A percentile compares a stretch with the other conserved stretches of the same genome.
Evolutionary conservation across 768 basidiomycete genomes (phyloP).

Genomic region (Serendipita sp.): DNA sequence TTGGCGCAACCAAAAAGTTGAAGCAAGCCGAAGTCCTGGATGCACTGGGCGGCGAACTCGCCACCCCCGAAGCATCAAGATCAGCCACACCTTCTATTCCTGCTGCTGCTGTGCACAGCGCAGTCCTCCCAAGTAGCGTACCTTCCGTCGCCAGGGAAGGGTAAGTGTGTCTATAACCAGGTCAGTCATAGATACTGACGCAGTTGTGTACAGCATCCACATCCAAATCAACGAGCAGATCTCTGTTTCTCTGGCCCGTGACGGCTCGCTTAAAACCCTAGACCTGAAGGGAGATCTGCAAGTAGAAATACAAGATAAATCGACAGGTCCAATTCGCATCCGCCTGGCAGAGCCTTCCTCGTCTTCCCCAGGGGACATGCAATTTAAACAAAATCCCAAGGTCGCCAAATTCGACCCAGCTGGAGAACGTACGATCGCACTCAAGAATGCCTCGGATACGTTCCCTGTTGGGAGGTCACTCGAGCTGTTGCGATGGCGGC

Average conservation of each 20-base stretch:
- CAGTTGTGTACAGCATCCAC: slow-evolving; percentile 46
- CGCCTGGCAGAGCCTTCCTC: slow-evolving; percentile 36
- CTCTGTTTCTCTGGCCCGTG: slow-evolving; percentile 64
- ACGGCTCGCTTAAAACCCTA: slow-evolving; percentile 80
- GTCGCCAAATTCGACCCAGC: slow-evolving; percentile 71
- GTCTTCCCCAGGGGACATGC: slow-evolving; percentile 50
- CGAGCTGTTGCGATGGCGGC: slow-evolving; percentile 84
- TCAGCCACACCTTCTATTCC: slow-evolving; percentile 34
- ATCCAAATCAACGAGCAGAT: slow-evolving; percentile 71
- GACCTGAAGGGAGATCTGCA: slow-evolving; percentile 94
- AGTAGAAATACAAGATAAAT: slow-evolving; percentile 63
- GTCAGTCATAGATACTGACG: neutral
- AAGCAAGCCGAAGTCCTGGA: slow-evolving; percentile 79
- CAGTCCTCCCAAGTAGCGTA: slow-evolving; percentile 37
- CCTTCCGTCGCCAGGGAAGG: slow-evolving; percentile 64
- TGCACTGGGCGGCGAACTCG: slow-evolving; percentile 65
- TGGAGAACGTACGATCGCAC: slow-evolving; percentile 48
- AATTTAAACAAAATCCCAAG: slow-evolving; percentile 96
- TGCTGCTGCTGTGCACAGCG: slow-evolving; percentile 29
- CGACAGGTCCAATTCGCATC: slow-evolving; percentile 55
- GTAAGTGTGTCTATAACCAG: slow-evolving; percentile 23
- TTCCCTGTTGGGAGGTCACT: slow-evolving; percentile 83
- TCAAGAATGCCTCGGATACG: slow-evolving; percentile 66
- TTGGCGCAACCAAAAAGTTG: slow-evolving; percentile 71
- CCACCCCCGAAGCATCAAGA: slow-evolving; percentile 38